These are phyloP conservation scores for Paxillus rubicundulus DNA, from an alignment of 768 basidiomycete species.

Conservation along the genomic window DNA sequence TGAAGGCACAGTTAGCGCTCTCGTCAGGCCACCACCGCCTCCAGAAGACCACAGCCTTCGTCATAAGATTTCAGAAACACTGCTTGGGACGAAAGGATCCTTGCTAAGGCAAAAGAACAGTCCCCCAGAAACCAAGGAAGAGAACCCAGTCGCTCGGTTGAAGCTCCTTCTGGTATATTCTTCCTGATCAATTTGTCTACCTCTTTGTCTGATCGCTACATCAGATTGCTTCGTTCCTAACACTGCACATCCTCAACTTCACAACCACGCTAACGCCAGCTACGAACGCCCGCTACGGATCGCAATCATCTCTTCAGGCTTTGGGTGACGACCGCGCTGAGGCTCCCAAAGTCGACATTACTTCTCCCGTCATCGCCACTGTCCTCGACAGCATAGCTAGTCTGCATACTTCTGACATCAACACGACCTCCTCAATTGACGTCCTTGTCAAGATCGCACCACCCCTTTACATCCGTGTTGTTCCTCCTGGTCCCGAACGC, in stretches of 20 bases:
- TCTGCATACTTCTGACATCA: slow-evolving; percentile 16
- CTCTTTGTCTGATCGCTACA: slow-evolving; percentile 1
- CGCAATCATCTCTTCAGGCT: slow-evolving; percentile 12
- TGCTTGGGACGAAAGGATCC: slow-evolving; percentile 52
- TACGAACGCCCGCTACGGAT: slow-evolving; percentile 46
- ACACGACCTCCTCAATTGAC: slow-evolving; percentile 30
- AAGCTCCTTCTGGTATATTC: slow-evolving; percentile 80
- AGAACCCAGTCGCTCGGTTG: slow-evolving; percentile 82
- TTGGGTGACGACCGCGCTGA: slow-evolving; percentile 18
- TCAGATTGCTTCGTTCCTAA: slow-evolving; percentile 87
- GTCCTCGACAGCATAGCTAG: slow-evolving; percentile 58
- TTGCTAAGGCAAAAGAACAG: slow-evolving; percentile 44
- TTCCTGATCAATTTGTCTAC: background rate
- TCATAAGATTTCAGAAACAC: slow-evolving; percentile 26
- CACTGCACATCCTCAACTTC: slow-evolving; percentile 88
- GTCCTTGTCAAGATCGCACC: slow-evolving; percentile 62
- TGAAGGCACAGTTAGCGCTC: slow-evolving; percentile 32
- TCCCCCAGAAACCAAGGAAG: slow-evolving; percentile 46
- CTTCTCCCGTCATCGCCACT: slow-evolving; percentile 54
- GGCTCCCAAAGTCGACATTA: slow-evolving; percentile 66
- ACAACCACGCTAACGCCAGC: slow-evolving; percentile 83
- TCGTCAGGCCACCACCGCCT: slow-evolving; percentile 22
- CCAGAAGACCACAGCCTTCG: slow-evolving; percentile 16
- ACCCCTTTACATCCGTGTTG: slow-evolving; percentile 53
- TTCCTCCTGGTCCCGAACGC: slow-evolving; percentile 33